Evolutionary conservation across 495 filamentous ascomycete species (phyloP), one percentile per base, ranked within the genome.

Genomic region (Penicillium diatomitis): DNA sequence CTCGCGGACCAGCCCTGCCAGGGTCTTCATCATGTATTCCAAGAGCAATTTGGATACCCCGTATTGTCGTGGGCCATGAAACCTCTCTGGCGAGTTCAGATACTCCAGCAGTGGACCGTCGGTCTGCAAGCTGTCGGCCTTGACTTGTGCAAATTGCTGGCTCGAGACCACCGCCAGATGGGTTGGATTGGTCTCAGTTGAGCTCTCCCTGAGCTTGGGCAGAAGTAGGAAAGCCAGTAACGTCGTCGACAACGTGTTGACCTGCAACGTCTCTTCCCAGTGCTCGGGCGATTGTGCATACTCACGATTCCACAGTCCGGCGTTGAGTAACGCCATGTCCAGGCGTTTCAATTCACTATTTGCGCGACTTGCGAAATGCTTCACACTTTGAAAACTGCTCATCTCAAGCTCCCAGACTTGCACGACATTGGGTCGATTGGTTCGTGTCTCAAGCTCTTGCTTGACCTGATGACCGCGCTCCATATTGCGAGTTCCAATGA

Each of bases 171-270:
- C 57, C 0, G 58, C 61, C 4, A 73, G 47, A 51, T 73, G 70
- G 0, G 66, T 51, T 12, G 66, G 63, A 1, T 63, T 52, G 2
- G 60, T 47, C 2, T 33, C 32, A 3, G 60, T 55, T 9, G 62
- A 54, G 35, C 59, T 61, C 5, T 48, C 60, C 36, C 55, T 50
- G 12, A 75, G 51, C 46, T 69, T 72, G 2, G 79, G 80, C 2
- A 86, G 65, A 20, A 86, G 56, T 0, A 82, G 60, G 11, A 81
- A 31, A 0, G 69, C 78, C 30, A 86, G 61, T 3, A 85, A 55
- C 7, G 71, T 65, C 0, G 79, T 83, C 3, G 75, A 77, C 3
- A 86, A 61, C 0, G 75, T 69, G 51, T 86, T 84, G 43, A 84
- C 75, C 54, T 82, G 77, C 8, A 84, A 11, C 0, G 64, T 67